Percentiles rank a stretch among this genome's conserved stretches.
These are phyloP conservation scores for Emericellopsis cladophorae DNA, from an alignment of 2,329 filamentous ascomycete genomes.

Conservation along the genomic window DNA sequence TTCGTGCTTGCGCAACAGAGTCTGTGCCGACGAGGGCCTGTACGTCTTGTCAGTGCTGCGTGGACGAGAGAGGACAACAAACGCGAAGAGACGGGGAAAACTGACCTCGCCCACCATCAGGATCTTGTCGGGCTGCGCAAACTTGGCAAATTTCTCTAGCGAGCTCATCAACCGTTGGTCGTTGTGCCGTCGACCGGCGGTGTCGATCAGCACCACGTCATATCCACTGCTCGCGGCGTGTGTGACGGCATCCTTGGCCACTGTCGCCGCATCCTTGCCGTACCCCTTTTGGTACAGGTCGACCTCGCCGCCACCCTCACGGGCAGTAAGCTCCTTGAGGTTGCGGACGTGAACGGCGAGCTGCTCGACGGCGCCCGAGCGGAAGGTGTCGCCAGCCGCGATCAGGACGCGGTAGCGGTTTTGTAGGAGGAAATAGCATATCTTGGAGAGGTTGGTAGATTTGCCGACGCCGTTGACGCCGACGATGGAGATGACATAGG, in stretches of 20 bases:
- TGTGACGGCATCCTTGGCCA: conserved; percentile 85
- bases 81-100: not conserved
- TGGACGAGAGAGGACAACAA: not conserved
- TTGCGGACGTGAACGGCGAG: conserved; percentile 91
- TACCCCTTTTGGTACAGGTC: conserved; percentile 96
- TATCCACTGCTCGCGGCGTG: conserved; percentile 64
- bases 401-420: conserved; percentile 95
- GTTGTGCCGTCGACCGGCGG: conserved; percentile 87
- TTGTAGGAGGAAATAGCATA: conserved; percentile 93
- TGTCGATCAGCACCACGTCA: conserved; percentile 95
- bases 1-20: conserved; percentile 86
- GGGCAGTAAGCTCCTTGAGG: conserved; percentile 72
- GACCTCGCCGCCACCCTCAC: conserved; percentile 73
- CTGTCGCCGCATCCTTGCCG: conserved; percentile 90
- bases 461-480: conserved; percentile 98
- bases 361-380: conserved; percentile 93
- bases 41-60: conserved; percentile 1
- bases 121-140: conserved; percentile 94
- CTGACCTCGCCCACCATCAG: conserved; percentile 70
- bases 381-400: conserved; percentile 91
- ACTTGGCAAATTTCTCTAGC: conserved; percentile 92
- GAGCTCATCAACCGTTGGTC: conserved; percentile 93
- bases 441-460: conserved; percentile 94
- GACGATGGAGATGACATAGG: conserved; percentile 96
- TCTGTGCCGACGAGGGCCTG: conserved; percentile 87